Evolutionary conservation across 306 rosid species (phyloP).

Genomic region (Betula pendula): DNA sequence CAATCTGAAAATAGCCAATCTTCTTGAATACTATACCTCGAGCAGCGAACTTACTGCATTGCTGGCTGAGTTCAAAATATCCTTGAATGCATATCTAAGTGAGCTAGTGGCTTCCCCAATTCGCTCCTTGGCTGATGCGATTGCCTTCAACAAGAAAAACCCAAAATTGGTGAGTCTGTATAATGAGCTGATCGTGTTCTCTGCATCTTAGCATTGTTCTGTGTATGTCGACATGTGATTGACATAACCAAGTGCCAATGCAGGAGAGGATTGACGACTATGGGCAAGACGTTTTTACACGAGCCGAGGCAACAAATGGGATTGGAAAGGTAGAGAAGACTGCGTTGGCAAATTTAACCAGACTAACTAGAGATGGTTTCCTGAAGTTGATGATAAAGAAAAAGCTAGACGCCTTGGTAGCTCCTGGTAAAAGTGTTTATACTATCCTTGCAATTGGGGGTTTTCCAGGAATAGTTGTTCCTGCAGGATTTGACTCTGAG

Average conservation of each 20-base stretch:
- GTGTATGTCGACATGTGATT: no score
- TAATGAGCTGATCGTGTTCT: background rate
- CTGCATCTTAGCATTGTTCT: background rate
- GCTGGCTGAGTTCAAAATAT: constrained; percentile 35
- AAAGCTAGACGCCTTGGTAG: constrained; percentile 47
- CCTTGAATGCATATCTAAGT: constrained; percentile 34
- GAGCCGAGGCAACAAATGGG: constrained; percentile 33
- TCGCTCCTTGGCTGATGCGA: constrained; percentile 31
- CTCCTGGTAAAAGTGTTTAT: constrained; percentile 26
- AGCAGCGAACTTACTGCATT: constrained; percentile 4
- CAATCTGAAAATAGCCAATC: constrained; percentile 32
- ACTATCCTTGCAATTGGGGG: constrained; percentile 38
- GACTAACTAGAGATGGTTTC: constrained; percentile 22
- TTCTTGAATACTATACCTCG: background rate
- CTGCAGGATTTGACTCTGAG: constrained; percentile 24
- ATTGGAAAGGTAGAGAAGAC: constrained; percentile 24
- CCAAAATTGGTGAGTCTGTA: constrained; percentile 19
- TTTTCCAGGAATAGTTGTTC: constrained; percentile 42
- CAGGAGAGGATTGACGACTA: constrained; percentile 27
- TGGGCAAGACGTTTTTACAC: constrained; percentile 23
- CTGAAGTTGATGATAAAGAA: constrained; percentile 24
- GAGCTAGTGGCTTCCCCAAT: constrained; percentile 32
- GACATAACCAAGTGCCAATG: background rate
- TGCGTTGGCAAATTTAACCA: constrained; percentile 22
- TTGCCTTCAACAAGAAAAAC: constrained; percentile 33